phyloP scores from a whole-genome alignment of 1,284 basidiomycete genomes.

The Sporisorium exsertum region DNA sequence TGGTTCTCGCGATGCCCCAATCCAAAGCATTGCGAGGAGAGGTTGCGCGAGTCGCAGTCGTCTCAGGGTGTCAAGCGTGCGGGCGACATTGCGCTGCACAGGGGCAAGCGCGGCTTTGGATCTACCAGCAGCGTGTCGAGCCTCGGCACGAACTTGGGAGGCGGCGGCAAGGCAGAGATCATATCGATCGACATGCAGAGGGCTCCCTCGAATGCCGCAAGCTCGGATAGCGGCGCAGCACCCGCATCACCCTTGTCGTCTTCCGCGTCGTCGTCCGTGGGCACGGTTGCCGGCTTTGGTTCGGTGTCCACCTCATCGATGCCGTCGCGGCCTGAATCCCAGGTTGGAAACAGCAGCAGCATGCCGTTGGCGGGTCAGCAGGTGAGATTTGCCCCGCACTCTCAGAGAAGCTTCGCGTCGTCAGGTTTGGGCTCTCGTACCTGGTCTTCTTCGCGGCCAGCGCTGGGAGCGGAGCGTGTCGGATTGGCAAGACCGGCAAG shows the following conservation, averaged over 20 bases:
- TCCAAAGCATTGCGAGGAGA: slow-evolving; percentile 46
- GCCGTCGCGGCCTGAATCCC: slow-evolving; percentile 23
- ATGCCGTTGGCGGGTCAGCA: slow-evolving; percentile 19
- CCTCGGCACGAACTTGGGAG: slow-evolving; percentile 37
- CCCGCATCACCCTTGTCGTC: slow-evolving; percentile 35
- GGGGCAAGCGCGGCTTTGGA: slow-evolving; percentile 33
- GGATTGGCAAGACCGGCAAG: slow-evolving; percentile 25
- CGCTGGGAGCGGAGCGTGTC: slow-evolving; percentile 13
- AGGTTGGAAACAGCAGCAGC: slow-evolving; percentile 3
- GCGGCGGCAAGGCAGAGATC: slow-evolving; percentile 19
- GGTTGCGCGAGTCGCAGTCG: slow-evolving; percentile 13
- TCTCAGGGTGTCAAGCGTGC: slow-evolving; percentile 14
- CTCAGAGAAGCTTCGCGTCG: slow-evolving; percentile 23
- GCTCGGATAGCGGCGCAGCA: slow-evolving; percentile 35
- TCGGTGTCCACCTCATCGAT: slow-evolving; percentile 16
- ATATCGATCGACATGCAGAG: slow-evolving; percentile 31
- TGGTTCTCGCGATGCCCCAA: slow-evolving; percentile 62
- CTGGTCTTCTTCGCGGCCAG: slow-evolving; percentile 19
- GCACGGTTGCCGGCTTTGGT: slow-evolving; percentile 22
- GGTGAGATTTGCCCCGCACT: slow-evolving; percentile 19
- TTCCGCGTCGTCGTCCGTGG: slow-evolving; percentile 29
- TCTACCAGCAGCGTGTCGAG: slow-evolving; percentile 47
- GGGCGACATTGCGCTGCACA: slow-evolving; percentile 31
- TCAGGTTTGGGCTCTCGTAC: slow-evolving; percentile 19
- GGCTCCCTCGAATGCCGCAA: slow-evolving; percentile 24